Base-by-base conservation (phyloP, 176 grass and related monocot species). In the Musa itinerans region DNA sequence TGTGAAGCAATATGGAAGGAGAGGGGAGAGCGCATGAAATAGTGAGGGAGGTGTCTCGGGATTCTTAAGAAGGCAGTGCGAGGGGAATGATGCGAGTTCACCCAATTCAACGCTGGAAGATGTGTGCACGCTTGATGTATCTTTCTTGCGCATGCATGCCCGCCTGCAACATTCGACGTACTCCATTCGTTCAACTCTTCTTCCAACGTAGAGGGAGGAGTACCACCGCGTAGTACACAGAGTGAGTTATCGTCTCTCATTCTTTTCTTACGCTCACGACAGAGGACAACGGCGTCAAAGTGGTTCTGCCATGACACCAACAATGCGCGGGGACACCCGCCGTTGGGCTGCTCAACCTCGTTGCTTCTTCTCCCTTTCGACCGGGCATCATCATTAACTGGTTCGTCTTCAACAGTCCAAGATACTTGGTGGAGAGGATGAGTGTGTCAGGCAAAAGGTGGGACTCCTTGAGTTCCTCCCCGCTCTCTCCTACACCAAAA, bases 271-370 rank as follows among this genome's bases (percentile, higher is more conserved):
- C 4, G 3, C 34, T 43, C 34, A 43, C 73, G 80, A 73, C 79
- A 57, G 85, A 85, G 69, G 83, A 91, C 85, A 91, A 25, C 83
- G 83, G 85, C 80, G 85, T 63, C 78, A 83, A 85, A 87, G 89
- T 76, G 69, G 80, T 53, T 75, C 85, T 81, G 80, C 80, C 49
- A 75, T 85, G 89, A 78, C 83, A 62, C 85, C 83, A 67, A 11
- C 69, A 55, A 65, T 57, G 85, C 34, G 34, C 3, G 89, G 85
- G 63, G 85, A 85, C 87, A 43, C 2, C 78, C n/a, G 50, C 69
- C 85, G 76, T 83, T 63, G 83, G 85, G 54, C 71, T 79, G 80
- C 85, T 75, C 74, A 65, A 24, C 54, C 58, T 70, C 27, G 29
- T 5, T 34, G 29, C 29, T 6, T 4, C 29, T 6, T 34, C 54